These are phyloP conservation scores for Silene conica DNA, from an alignment of 148 eudicot genomes.

Conservation along the genomic window DNA sequence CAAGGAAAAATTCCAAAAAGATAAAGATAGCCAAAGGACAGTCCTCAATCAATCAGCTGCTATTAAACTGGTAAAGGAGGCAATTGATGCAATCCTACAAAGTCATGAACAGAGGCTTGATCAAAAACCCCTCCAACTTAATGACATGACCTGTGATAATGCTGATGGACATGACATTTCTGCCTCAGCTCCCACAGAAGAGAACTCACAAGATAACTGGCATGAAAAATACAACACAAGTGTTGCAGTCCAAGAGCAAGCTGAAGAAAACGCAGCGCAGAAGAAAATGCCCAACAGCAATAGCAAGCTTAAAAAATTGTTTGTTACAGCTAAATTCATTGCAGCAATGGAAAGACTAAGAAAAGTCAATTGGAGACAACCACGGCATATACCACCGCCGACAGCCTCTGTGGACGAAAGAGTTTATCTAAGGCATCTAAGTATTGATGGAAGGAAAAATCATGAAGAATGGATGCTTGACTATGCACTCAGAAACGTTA, in stretches of 20 bases:
- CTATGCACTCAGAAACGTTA: conserved; percentile 72
- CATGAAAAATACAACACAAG: conserved; percentile 3
- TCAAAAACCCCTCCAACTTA: conserved; percentile 12
- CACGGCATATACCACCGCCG: conserved; percentile 33
- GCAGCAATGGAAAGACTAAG: conserved; percentile 67
- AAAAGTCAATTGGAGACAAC: conserved; percentile 47
- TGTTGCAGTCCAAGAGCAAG: conserved; percentile 21
- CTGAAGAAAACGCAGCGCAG: conserved; percentile 26
- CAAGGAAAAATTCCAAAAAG: conserved; percentile 11
- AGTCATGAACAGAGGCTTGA: conserved; percentile 22
- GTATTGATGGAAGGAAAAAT: conserved; percentile 44
- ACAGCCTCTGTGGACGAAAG: conserved; percentile 49
- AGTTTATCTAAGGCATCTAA: conserved; percentile 53
- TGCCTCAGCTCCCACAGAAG: conserved; percentile 9
- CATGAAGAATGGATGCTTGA: conserved; percentile 94
- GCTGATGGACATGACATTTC: conserved; percentile 8
- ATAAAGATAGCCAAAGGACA: conserved; percentile 15
- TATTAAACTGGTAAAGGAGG: conserved; percentile 37
- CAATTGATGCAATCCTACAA: conserved; percentile 34
- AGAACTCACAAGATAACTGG: conserved; percentile 8
- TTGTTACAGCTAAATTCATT: conserved; percentile 60
- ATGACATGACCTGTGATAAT: conserved; percentile 5
- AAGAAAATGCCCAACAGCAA: conserved; percentile 48
- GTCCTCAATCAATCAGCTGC: conserved; percentile 34
- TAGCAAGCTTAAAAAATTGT: conserved; percentile 62